Evolutionary conservation across 306 rosid species (phyloP).

Genomic region (Pterocarpus macrocarpus): DNA sequence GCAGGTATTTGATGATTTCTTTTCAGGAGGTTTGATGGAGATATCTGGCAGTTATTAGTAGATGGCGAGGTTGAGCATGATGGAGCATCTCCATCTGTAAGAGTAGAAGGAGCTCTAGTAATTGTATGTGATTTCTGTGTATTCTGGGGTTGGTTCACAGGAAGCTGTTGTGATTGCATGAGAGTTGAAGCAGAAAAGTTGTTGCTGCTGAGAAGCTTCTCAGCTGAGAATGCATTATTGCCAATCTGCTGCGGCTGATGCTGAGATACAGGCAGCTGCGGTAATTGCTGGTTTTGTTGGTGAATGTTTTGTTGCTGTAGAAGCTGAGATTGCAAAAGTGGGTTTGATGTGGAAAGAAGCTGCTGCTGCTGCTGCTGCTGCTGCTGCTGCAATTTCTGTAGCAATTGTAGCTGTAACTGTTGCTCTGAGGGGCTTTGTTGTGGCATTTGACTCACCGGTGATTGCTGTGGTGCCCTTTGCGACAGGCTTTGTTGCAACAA

Average conservation of each 20-base stretch:
- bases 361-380: slow-evolving; percentile 57
- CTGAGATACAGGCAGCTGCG: slow-evolving; percentile 66
- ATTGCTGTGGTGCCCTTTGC: slow-evolving; percentile 73
- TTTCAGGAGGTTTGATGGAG: slow-evolving; percentile 76
- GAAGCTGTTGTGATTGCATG: slow-evolving; percentile 73
- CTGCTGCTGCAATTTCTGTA: slow-evolving; percentile 82
- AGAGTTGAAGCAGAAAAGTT: slow-evolving; percentile 69
- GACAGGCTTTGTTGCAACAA: slow-evolving; percentile 77
- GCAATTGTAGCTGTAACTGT: slow-evolving; percentile 75
- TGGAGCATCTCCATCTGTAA: slow-evolving; percentile 97
- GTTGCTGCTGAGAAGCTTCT: slow-evolving; percentile 72
- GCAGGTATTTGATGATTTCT: slow-evolving; percentile 78
- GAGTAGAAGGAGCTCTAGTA: slow-evolving; percentile 79
- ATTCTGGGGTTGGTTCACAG: slow-evolving; percentile 69
- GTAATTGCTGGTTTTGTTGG: slow-evolving; percentile 75
- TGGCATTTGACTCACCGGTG: slow-evolving; percentile 65
- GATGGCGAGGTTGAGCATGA: slow-evolving; percentile 98
- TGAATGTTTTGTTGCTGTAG: slow-evolving; percentile 77
- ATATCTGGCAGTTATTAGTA: slow-evolving; percentile 77
- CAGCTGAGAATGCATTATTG: slow-evolving; percentile 67
- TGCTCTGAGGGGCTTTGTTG: slow-evolving; percentile 83
- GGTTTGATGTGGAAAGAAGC: slow-evolving; percentile 64
- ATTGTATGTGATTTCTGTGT: slow-evolving; percentile 69
- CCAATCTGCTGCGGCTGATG: slow-evolving; percentile 76
- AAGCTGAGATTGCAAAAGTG: slow-evolving; percentile 78